phyloP scores from a whole-genome alignment of 805 yeast species.

The Sungouiella thailandica region DNA sequence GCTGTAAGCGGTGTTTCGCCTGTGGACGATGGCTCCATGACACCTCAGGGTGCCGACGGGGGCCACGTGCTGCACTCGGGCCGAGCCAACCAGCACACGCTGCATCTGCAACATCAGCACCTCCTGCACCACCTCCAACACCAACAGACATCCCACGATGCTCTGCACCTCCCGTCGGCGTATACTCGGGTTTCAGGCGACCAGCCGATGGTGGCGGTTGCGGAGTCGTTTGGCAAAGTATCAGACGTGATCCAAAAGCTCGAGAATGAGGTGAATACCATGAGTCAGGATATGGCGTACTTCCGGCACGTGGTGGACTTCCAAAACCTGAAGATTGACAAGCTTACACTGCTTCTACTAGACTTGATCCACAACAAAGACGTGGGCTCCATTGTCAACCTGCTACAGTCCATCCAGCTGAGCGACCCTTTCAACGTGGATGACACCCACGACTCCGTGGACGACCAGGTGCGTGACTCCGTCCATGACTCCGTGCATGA shows the following conservation, averaged over 20 bases:
- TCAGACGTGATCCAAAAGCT: slow-evolving; percentile 14
- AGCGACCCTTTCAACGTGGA: slow-evolving; percentile 14
- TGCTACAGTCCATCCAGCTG: slow-evolving; percentile 26
- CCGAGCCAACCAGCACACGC: slow-evolving; percentile 3
- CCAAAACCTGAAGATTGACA: slow-evolving; percentile 35
- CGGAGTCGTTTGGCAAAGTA: slow-evolving; percentile 11
- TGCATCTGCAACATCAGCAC: slow-evolving; percentile 5
- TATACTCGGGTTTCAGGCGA: slow-evolving; percentile 2
- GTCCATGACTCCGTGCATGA: slow-evolving; percentile 11
- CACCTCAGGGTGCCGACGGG: neutral
- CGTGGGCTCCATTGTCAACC: slow-evolving; percentile 19
- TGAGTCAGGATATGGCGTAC: slow-evolving; percentile 30
- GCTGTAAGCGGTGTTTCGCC: slow-evolving; percentile 9
- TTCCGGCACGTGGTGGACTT: slow-evolving; percentile 33
- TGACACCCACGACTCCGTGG: slow-evolving; percentile 12
- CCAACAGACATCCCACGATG: slow-evolving; percentile 1
- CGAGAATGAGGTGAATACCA: slow-evolving; percentile 23
- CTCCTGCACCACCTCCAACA: slow-evolving; percentile 3
- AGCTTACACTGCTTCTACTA: slow-evolving; percentile 28
- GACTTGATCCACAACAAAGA: slow-evolving; percentile 29
- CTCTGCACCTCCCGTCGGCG: neutral
- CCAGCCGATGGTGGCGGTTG: slow-evolving; percentile 3
- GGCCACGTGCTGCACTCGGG: neutral
- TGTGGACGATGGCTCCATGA: slow-evolving; percentile 7
- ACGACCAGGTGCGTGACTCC: slow-evolving; percentile 10